Evolutionary conservation across 2,329 filamentous ascomycete species (phyloP), one percentile per base, ranked within the genome.

Genomic region (Cadophora malorum): DNA sequence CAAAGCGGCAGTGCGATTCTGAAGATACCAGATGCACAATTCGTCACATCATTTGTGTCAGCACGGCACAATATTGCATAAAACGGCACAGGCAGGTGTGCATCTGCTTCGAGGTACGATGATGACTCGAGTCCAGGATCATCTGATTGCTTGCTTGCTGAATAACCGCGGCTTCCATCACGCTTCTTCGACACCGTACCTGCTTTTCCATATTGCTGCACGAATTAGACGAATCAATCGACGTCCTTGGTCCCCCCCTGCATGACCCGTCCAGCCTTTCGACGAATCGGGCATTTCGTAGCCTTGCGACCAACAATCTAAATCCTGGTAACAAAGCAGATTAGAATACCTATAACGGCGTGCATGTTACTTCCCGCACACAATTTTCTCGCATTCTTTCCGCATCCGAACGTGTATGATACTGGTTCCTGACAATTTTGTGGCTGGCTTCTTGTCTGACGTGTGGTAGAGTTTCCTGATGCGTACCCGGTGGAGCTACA

Each of bases 271-370:
- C 45, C 60, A 52, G 41, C 16, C 31, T 33, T n/a, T 59, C 31
- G 59, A 63, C 60, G 50, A 67, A 67, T 64, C 60, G 65, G 65
- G 60, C 55, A 47, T 63, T 28, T 52, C 23, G 35, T 60, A 33
- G 28, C 65, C 35, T 56, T n/a, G 45, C 49, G 23, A 52, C 21
- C 35, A 59, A 33, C 47, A 63, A 67, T 67, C 38, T 67, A 49
- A 59, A 63, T 64, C 65, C 65, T 31, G 23, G 52, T 45, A 23
- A 25, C 31, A 31, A 28, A 58, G 21, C 59, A 59, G 35, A 25
- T 59, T 45, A 9, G 56, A 35, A 58, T 56, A 50, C 52, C 60
- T 52, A 63, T 61, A 64, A 38, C 56, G 55, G 55, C 47, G 19
- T 67, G 61, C 56, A 45, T 47, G 55, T 49, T 61, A 65, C 65